A percentile compares a stretch with the other conserved stretches of the same genome.
Evolutionary conservation across 306 rosid genomes (phyloP).

Genomic region (Sechiopsis laciniata): DNA sequence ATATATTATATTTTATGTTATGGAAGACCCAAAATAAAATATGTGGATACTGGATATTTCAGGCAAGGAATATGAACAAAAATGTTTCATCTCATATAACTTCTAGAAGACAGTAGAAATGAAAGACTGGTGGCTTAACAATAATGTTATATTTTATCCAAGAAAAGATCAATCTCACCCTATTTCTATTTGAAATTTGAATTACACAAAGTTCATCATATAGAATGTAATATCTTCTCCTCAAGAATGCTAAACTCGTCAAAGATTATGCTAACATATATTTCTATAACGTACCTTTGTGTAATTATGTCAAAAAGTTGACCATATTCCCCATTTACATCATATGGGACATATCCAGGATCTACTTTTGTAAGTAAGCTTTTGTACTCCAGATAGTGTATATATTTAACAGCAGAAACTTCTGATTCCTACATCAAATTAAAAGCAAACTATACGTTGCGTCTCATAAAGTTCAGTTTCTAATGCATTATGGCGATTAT

Average conservation of each 20-base stretch:
- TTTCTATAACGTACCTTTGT: slow-evolving; percentile 44
- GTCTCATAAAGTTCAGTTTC: neutral
- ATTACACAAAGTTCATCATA: slow-evolving; percentile 1
- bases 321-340: slow-evolving; percentile 68
- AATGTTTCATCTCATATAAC: slow-evolving; percentile 1
- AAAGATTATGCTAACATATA: neutral
- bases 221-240: neutral
- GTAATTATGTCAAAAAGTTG: slow-evolving; percentile 70
- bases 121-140: neutral
- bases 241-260: neutral
- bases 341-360: slow-evolving; percentile 66
- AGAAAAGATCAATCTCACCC: neutral
- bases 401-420: slow-evolving; percentile 90
- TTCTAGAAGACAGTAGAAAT: neutral
- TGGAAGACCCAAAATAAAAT: neutral
- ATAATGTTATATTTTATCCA: slow-evolving; percentile 1
- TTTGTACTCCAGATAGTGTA: slow-evolving; percentile 62
- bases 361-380: slow-evolving; percentile 57
- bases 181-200: neutral
- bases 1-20: neutral
- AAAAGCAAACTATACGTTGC: slow-evolving; percentile 20
- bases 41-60: neutral
- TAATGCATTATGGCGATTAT: neutral
- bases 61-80: neutral
- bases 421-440: slow-evolving; percentile 60